Evolutionary conservation across 1,139 yeast species (phyloP).

Genomic region (Kodamaea arcana): DNA sequence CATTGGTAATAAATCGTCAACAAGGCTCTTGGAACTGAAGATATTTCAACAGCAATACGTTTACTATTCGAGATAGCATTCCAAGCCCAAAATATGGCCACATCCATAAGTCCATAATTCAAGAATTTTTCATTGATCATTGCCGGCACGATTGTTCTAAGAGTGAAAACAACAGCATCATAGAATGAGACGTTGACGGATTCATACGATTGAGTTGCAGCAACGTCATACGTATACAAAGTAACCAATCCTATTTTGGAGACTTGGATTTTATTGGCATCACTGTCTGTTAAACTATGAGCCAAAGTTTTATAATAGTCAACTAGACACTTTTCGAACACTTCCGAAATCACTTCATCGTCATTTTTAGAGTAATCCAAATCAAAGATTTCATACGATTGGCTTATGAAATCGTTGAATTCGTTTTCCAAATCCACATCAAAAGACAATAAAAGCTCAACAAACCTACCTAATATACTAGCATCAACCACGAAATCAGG

Average conservation of each 20-base stretch:
- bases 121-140: conserved; percentile 28
- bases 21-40: conserved; percentile 27
- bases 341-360: conserved; percentile 11
- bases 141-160: conserved; percentile 35
- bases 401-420: conserved; percentile 31
- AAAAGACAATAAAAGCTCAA: conserved; percentile 52
- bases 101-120: conserved; percentile 26
- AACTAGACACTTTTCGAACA: conserved; percentile 32
- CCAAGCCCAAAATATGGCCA: conserved; percentile 40
- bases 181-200: conserved; percentile 20
- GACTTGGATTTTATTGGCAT: conserved; percentile 24
- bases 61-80: conserved; percentile 21
- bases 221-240: conserved; percentile 24
- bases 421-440: conserved; percentile 53
- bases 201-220: conserved; percentile 13
- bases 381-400: conserved; percentile 25
- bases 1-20: conserved; percentile 33
- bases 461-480: conserved; percentile 39
- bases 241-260: conserved; percentile 30
- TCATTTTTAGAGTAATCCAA: conserved; percentile 11
- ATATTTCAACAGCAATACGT: conserved; percentile 26
- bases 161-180: conserved; percentile 32
- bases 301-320: conserved; percentile 33
- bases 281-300: conserved; percentile 23
- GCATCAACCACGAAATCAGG: conserved; percentile 13